Evolutionary conservation across 352 stramenopile species (phyloP).

Genomic region (Pythium volutum): DNA sequence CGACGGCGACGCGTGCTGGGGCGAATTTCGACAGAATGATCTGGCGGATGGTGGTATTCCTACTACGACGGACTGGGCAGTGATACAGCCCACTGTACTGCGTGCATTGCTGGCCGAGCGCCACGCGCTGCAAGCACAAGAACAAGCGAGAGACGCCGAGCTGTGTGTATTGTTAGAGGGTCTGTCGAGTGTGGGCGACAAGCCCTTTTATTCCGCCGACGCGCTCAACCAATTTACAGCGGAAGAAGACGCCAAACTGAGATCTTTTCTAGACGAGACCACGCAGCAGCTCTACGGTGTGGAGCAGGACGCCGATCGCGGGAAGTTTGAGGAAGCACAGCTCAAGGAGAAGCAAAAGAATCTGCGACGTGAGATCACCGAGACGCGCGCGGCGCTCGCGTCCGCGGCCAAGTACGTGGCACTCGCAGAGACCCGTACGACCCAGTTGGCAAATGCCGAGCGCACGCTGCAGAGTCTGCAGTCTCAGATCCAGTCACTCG

Average conservation of each 20-base stretch:
- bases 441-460: constrained; percentile 39
- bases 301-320: constrained; percentile 26
- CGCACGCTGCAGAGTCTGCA: constrained; percentile 43
- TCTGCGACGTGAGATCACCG: constrained; percentile 38
- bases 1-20: constrained; percentile 25
- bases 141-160: constrained; percentile 34
- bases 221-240: constrained; percentile 32
- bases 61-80: background rate
- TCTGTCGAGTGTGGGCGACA: constrained; percentile 30
- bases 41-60: background rate
- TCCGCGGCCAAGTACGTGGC: constrained; percentile 32
- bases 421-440: constrained; percentile 30
- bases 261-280: constrained; percentile 32
- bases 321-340: constrained; percentile 44
- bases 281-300: constrained; percentile 23
- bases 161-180: constrained; percentile 30
- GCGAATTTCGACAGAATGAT: constrained; percentile 28
- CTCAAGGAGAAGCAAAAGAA: constrained; percentile 51
- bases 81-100: constrained; percentile 26
- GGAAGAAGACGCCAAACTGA: constrained; percentile 27
- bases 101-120: constrained; percentile 39
- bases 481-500: constrained; percentile 29
- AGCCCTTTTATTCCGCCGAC: constrained; percentile 24
- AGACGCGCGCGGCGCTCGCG: constrained; percentile 32
- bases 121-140: constrained; percentile 33